phyloP scores from a whole-genome alignment of 1,284 basidiomycete genomes.

The Ceratobasidium sp. region DNA sequence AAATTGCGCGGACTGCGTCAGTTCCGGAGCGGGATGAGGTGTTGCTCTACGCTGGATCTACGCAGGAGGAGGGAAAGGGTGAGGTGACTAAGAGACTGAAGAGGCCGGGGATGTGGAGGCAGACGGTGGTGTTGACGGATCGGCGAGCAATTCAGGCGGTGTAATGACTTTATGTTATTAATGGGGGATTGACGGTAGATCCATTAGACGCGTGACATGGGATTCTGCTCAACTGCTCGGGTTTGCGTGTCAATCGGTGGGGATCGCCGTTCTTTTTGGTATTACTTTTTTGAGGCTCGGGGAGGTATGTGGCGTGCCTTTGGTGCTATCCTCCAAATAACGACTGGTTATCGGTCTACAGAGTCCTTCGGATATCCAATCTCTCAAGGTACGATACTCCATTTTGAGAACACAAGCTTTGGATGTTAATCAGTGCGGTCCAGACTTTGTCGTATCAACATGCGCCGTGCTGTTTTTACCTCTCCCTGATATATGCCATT shows the following conservation, averaged over 20 bases:
- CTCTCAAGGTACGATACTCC: slow-evolving; percentile 56
- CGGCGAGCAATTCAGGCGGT: slow-evolving; percentile 38
- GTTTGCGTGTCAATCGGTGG: slow-evolving; percentile 47
- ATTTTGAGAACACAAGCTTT: background rate
- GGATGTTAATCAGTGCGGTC: background rate
- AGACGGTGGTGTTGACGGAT: slow-evolving; percentile 46
- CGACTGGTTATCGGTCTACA: slow-evolving; percentile 43
- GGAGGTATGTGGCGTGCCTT: slow-evolving; percentile 42
- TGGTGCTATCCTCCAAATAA: background rate
- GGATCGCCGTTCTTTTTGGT: slow-evolving; percentile 50
- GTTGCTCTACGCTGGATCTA: slow-evolving; percentile 27
- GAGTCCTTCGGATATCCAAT: slow-evolving; percentile 60
- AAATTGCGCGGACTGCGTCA: slow-evolving; percentile 1
- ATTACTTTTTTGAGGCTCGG: slow-evolving; percentile 51
- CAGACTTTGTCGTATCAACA: slow-evolving; percentile 50
- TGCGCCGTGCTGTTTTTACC: slow-evolving; percentile 57
- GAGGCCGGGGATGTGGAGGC: slow-evolving; percentile 41
- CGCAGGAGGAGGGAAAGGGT: background rate
- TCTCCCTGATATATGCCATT: slow-evolving; percentile 50
- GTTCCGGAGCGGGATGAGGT: slow-evolving; percentile 14
- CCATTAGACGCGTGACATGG: slow-evolving; percentile 45
- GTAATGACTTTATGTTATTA: background rate
- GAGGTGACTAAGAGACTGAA: slow-evolving; percentile 3
- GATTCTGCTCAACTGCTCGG: slow-evolving; percentile 49
- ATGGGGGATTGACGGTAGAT: slow-evolving; percentile 13